phyloP scores from a whole-genome alignment of 495 filamentous ascomycete species.

The Lophiotrema nucula region DNA sequence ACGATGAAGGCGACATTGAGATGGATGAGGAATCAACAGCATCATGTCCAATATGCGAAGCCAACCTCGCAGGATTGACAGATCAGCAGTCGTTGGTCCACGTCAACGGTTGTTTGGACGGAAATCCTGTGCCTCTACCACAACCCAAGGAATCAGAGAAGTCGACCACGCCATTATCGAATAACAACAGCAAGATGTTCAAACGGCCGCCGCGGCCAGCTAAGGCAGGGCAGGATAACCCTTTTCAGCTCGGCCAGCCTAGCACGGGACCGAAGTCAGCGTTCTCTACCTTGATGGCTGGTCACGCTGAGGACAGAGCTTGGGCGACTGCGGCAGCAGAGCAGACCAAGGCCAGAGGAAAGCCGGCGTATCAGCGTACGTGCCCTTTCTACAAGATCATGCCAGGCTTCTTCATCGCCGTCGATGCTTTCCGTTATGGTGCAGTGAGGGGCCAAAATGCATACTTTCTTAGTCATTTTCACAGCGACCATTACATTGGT shows the following conservation, averaged over 20 bases:
- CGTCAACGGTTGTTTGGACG: slow-evolving; percentile 92
- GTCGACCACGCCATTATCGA: slow-evolving; percentile 1
- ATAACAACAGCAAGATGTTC: slow-evolving; percentile 43
- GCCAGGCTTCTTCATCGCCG: slow-evolving; percentile 84
- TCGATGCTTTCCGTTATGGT: slow-evolving; percentile 95
- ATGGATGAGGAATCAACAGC: slow-evolving; percentile 14
- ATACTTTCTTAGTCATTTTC: slow-evolving; percentile 97
- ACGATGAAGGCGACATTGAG: slow-evolving; percentile 15
- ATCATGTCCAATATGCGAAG: slow-evolving; percentile 76
- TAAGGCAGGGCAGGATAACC: slow-evolving; percentile 73
- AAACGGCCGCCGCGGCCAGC: slow-evolving; percentile 64
- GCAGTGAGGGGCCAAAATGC: slow-evolving; percentile 87
- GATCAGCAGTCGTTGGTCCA: slow-evolving; percentile 63
- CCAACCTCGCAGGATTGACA: slow-evolving; percentile 56
- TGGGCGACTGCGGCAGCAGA: slow-evolving; percentile 85
- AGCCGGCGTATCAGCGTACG: slow-evolving; percentile 80
- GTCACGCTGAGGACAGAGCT: slow-evolving; percentile 82
- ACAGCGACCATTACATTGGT: slow-evolving; percentile 95
- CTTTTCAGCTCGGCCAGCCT: slow-evolving; percentile 55
- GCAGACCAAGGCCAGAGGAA: slow-evolving; percentile 76
- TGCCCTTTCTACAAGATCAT: slow-evolving; percentile 99
- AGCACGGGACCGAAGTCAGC: slow-evolving; percentile 56
- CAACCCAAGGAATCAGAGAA: slow-evolving; percentile 1
- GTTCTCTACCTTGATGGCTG: slow-evolving; percentile 88
- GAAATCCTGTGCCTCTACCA: slow-evolving; percentile 59